phyloP scores from a whole-genome alignment of 805 yeast genomes.

The Ogataea ganodermae region DNA sequence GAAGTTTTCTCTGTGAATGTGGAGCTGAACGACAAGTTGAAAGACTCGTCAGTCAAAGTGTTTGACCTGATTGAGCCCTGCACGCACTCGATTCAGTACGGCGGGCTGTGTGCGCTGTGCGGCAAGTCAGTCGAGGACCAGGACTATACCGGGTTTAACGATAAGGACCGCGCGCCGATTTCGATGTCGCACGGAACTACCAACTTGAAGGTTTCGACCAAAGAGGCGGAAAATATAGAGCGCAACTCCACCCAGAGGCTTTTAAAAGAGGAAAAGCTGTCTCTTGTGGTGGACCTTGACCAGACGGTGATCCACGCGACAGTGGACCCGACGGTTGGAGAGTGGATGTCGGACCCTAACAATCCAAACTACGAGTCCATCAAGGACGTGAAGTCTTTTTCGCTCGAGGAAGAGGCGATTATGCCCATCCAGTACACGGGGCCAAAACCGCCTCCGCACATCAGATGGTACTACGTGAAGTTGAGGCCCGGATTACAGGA shows the following conservation, averaged over 20 bases:
- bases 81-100: conserved; percentile 88
- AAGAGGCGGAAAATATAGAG: conserved; percentile 87
- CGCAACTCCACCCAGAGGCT: conserved; percentile 62
- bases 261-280: conserved; percentile 63
- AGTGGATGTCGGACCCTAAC: conserved; percentile 85
- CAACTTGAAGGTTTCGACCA: conserved; percentile 77
- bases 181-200: conserved; percentile 88
- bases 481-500: conserved; percentile 82
- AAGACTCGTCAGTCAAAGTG: conserved; percentile 46
- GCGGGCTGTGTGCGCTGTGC: conserved; percentile 92
- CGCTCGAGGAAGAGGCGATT: conserved; percentile 73
- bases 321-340: conserved; percentile 95
- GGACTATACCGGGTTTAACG: conserved; percentile 73
- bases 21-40: conserved; percentile 60
- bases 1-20: conserved; percentile 52
- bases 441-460: conserved; percentile 56
- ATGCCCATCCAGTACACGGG: conserved; percentile 61
- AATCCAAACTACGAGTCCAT: conserved; percentile 86
- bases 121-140: conserved; percentile 74
- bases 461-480: conserved; percentile 91
- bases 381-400: conserved; percentile 76
- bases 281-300: conserved; percentile 93
- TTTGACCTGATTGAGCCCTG: conserved; percentile 77
- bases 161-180: conserved; percentile 77
- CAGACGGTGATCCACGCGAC: conserved; percentile 98